Percentiles rank a stretch among this genome's conserved stretches.
Conservation (phyloP, 345 rosid genomes). For the Leavenworthia alabamica region DNA sequence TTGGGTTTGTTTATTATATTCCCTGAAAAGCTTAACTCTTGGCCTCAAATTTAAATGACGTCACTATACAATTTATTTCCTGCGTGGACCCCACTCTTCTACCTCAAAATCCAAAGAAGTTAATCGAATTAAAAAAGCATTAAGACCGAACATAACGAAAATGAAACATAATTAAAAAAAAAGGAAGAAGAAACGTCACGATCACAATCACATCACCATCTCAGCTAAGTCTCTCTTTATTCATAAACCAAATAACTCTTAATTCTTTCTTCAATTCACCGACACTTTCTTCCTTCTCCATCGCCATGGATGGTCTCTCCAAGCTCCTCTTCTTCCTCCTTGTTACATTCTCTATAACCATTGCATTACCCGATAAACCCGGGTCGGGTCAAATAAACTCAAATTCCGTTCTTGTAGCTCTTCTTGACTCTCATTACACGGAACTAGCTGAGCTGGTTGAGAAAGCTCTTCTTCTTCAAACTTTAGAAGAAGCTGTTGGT, state of each 20-base stretch:
- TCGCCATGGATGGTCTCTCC: constrained; percentile 58
- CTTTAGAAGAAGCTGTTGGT: constrained; percentile 77
- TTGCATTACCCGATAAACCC: constrained; percentile 48
- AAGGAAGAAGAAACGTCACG: constrained; percentile 22
- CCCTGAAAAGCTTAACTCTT: constrained; percentile 23
- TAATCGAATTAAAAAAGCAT: neutral
- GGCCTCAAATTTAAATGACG: constrained; percentile 12
- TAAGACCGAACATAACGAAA: constrained; percentile 13
- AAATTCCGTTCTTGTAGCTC: constrained; percentile 86
- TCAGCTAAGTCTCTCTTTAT: neutral
- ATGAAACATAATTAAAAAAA: neutral
- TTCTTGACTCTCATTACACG: constrained; percentile 93
- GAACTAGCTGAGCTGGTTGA: constrained; percentile 91
- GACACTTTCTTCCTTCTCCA: constrained; percentile 24
- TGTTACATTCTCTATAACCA: constrained; percentile 8
- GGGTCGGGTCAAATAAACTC: constrained; percentile 63
- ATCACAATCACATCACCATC: constrained; percentile 21
- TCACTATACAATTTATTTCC: constrained; percentile 10
- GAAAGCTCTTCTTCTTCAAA: constrained; percentile 84
- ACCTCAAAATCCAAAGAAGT: neutral
- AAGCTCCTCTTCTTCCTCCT: constrained; percentile 19
- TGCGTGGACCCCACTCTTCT: neutral
- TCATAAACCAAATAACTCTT: neutral
- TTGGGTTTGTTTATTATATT: neutral
- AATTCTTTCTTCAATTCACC: constrained; percentile 13